Base-by-base conservation (phyloP, 78 protist genomes). In the Dictyostelium firmibasis region DNA sequence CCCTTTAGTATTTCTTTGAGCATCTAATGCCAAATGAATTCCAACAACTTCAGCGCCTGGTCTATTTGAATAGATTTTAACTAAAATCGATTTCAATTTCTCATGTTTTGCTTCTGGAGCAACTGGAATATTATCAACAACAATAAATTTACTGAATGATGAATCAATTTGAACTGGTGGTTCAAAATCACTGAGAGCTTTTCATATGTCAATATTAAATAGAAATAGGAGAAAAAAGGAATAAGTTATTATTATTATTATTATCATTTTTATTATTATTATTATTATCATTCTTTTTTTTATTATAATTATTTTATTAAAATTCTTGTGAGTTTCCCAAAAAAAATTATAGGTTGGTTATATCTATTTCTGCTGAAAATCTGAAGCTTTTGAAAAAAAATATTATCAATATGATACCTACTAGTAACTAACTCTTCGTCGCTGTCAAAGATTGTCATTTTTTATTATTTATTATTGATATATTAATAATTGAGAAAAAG, bases 91-190 rank as follows among this genome's bases (percentile, higher is more conserved):
- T 31, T 82, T 44, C 50, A 92, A 70, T 36, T 77, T 92, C 35
- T 81, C 93, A 9, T 60, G 72, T 70, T 92, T 92, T 13, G 83
- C 41, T 36, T 92, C 91, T 23, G 53, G 31, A 20, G 76, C 91
- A 38, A 76, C 70, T 29, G 96, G 96, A 31, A 92, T 76, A 76
- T 33, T 47, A 43, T 92, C 96, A 33, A 92, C 41, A 5, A 92
- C 38, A 13, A 92, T 64, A 57, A 18, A 92, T 41, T 53, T 92
- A 3, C 4, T 50, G 29, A 92, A 84, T 44, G 93, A 85, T 4
- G 83, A 36, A 79, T 92, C 91, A 9, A 92, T 13, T 72, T 75
- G 77, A 41, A 92, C 91, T 38, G 93, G 93, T 53, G 83, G 84
- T 67, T 88, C 93, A 14, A 88, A 78, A 50, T 88, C 93, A 57